Evolutionary conservation across 345 rosid species (phyloP), one percentile per base, ranked within the genome.

Genomic region (Rhizophora apiculata): DNA sequence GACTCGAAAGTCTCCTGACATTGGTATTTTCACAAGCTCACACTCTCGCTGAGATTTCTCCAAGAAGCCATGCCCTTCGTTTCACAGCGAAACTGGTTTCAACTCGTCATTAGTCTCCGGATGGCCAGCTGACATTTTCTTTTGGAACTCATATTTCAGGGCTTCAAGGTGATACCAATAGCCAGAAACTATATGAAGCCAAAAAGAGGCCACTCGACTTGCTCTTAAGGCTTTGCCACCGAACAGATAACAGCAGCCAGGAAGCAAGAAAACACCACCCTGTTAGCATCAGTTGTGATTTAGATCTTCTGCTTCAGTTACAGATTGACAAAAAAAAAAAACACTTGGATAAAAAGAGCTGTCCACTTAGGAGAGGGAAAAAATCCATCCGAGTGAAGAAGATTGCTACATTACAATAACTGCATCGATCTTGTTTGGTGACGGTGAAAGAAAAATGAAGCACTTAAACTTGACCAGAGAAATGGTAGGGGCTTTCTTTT

Each of bases 211-310:
- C 69, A 97, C 98, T 55, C 92, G 82, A 83, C 92, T 91, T 22
- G 98, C 93, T 81, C 91, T 78, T 0, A 89, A 87, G 53, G 92
- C 93, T 78, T 94, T 94, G 57, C 81, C 87, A n/a, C 85, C 88
- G 80, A 91, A 89, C 6, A 93, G 97, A 83, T 91, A 96, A 32
- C 95, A 89, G 72, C 98, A 91, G 32, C 97, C 96, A 8, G 96
- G 96, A 81, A 94, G 98, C 62, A 94, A 83, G 81, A 88, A 91
- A 20, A 86, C 88, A 67, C 97, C 97, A 76, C 84, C 90, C 90
- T 95, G n/a, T 6, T 66, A 22, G 21, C 53, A 63, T 34, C 46
- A 36, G 5, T n/a, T 20, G 8, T 58, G 3, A 37, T 64, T 64
- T 31, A 71, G 10, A 58, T 34, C 15, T 71, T 63, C n/a, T 16